phyloP scores from a whole-genome alignment of 495 filamentous ascomycete genomes.

The Penicillium manginii region DNA sequence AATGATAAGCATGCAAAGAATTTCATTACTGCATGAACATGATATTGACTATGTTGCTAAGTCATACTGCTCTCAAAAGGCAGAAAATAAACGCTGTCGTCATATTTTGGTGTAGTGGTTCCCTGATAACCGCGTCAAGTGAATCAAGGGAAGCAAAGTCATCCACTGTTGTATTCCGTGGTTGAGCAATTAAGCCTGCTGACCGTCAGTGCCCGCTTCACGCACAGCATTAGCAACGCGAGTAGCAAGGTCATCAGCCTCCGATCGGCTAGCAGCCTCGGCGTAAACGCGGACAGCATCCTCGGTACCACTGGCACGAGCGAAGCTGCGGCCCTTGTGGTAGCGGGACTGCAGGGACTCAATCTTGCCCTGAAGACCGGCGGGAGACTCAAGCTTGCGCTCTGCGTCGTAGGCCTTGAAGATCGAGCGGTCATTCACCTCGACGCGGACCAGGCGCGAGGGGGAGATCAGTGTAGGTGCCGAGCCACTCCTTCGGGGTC shows the following conservation, averaged over 20 bases:
- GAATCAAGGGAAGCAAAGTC: background rate
- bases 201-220: slow-evolving; percentile 41
- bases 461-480: slow-evolving; percentile 95
- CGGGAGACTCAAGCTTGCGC: slow-evolving; percentile 78
- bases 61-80: slow-evolving; percentile 3
- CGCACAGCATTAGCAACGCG: slow-evolving; percentile 76
- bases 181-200: slow-evolving; percentile 6
- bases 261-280: slow-evolving; percentile 84
- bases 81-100: slow-evolving; percentile 12
- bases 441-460: slow-evolving; percentile 89
- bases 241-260: slow-evolving; percentile 84
- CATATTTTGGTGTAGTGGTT: slow-evolving; percentile 5
- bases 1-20: slow-evolving; percentile 10
- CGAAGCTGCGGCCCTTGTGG: slow-evolving; percentile 87
- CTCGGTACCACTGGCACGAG: slow-evolving; percentile 90
- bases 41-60: slow-evolving; percentile 17
- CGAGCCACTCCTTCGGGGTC: slow-evolving; percentile 87
- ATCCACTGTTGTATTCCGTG: background rate
- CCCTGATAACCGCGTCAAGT: background rate
- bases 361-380: slow-evolving; percentile 79
- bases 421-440: slow-evolving; percentile 81
- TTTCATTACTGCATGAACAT: slow-evolving; percentile 22
- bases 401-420: slow-evolving; percentile 93
- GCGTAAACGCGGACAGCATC: slow-evolving; percentile 96
- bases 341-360: slow-evolving; percentile 87